Evolutionary conservation across 768 basidiomycete genomes (phyloP), one percentile per base, ranked within the genome.

Genomic region (Leccinum incarnatum): DNA sequence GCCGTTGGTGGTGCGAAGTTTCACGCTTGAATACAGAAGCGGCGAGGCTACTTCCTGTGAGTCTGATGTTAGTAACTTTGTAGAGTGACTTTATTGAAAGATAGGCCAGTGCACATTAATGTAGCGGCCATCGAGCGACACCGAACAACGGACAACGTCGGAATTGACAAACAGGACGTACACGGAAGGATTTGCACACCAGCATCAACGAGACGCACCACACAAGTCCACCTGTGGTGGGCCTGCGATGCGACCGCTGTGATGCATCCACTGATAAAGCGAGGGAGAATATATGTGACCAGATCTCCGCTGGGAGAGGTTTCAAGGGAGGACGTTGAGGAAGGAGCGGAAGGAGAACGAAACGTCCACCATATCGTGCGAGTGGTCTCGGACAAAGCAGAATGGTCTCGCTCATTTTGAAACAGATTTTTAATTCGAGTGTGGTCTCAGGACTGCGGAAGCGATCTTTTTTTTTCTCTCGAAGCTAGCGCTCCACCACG

Each of bases 331-430:
- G 79, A 45, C 73, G 78, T 5, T 77, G 69, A 12, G 88, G 89
- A 12, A 91, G 78, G 17, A 93, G 78, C 15, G 89, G 89, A 0
- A 92, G 72, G 12, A 93, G 79, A 14, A 88, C 71, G 29, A 92
- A 77, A 30, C 77, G 77, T 49, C 88, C 86, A 15, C 87, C 77
- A 55, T 67, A 69, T 49, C 76, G 79, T 42, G 83, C 86, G 63
- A 85, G 86, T 1, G 87, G 88, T 58, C 91, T 81, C 15, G 91
- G 88, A 25, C 74, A 81, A 34, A 92, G 80, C 48, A 90, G 69
- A 51, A 88, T 76, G 10, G 65, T 70, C 62, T 69, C 69, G 62
- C 72, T 75, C 78, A 74, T 74, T 40, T 32, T 32, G 30, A 59
- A 30, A 55, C 19, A 42, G 11, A 49, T 40, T 42, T 50, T 23